A percentile compares a stretch with the other conserved stretches of the same genome.
Conservation (phyloP, 148 eudicot species). For the Chenopodium suecicum region DNA sequence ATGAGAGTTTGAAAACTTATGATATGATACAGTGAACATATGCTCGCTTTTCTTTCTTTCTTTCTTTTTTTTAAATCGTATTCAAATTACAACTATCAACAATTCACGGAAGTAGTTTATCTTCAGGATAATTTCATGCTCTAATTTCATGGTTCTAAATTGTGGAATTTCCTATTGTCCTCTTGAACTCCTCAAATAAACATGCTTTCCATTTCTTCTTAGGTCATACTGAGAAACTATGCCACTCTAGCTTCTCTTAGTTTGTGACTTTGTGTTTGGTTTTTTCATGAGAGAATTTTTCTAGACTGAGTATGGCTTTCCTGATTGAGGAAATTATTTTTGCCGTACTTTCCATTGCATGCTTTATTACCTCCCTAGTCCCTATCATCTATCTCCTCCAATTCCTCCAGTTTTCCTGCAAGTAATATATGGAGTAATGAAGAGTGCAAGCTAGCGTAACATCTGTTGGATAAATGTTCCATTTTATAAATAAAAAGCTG, state of each 20-base stretch:
- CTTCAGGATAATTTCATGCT: neutral
- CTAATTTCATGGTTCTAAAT: too few relatives aligned
- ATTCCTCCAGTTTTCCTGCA: neutral
- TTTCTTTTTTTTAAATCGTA: neutral
- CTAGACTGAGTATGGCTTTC: neutral
- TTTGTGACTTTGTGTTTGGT: neutral
- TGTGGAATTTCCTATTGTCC: neutral
- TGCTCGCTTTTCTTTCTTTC: too few relatives aligned
- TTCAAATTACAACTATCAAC: neutral
- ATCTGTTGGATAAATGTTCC: neutral
- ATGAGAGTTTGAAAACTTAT: neutral
- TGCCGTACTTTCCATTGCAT: neutral
- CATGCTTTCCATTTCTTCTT: neutral
- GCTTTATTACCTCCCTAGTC: neutral
- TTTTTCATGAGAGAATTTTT: too few relatives aligned
- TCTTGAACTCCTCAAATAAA: neutral
- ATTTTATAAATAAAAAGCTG: neutral
- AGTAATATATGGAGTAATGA: too few relatives aligned
- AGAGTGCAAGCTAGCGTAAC: neutral
- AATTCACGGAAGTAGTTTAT: neutral
- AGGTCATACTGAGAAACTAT: neutral
- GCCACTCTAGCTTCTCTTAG: neutral
- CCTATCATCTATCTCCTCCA: neutral
- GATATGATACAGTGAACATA: neutral
- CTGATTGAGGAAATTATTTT: neutral